These are phyloP conservation scores for Byssothecium circinans DNA, from an alignment of 2,329 filamentous ascomycete genomes.

Conservation along the genomic window DNA sequence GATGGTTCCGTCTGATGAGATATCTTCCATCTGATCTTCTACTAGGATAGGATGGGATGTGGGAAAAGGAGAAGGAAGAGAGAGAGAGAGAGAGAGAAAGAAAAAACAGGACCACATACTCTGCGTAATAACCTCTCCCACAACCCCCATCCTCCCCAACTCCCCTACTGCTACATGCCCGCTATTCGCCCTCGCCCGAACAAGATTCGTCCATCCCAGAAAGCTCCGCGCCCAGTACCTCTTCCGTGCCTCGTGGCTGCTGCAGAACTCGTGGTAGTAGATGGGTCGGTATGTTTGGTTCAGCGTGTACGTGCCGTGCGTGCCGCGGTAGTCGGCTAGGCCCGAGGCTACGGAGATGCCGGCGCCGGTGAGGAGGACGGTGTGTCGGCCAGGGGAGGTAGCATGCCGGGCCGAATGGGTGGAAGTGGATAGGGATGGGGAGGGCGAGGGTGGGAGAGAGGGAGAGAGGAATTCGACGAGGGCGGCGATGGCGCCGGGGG, in stretches of 20 bases:
- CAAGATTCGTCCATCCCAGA: conserved; percentile 83
- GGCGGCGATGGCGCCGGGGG: conserved; percentile 74
- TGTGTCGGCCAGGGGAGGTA: conserved; percentile 6
- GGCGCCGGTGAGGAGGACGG: conserved; percentile 70
- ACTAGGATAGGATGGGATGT: background rate
- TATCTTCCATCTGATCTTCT: no score
- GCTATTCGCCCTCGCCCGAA: conserved; percentile 76
- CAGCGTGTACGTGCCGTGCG: conserved; percentile 86
- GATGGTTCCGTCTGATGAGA: no score
- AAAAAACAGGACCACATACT: conserved; percentile 47
- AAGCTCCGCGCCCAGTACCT: conserved; percentile 96
- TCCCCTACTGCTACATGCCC: conserved; percentile 77
- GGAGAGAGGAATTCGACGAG: conserved; percentile 74
- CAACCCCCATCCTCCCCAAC: conserved; percentile 70
- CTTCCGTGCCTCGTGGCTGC: conserved; percentile 80
- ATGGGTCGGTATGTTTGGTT: conserved; percentile 91
- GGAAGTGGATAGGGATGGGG: background rate
- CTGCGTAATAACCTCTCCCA: conserved; percentile 83
- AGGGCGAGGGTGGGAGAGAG: conserved; percentile 1
- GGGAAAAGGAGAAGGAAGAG: background rate
- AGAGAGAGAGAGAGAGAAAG: background rate
- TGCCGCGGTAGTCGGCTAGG: conserved; percentile 87
- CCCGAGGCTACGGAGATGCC: conserved; percentile 93
- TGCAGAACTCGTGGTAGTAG: conserved; percentile 87
- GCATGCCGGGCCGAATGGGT: no score